phyloP scores from a whole-genome alignment of 1,284 basidiomycete genomes.

The Fomes fomentarius region DNA sequence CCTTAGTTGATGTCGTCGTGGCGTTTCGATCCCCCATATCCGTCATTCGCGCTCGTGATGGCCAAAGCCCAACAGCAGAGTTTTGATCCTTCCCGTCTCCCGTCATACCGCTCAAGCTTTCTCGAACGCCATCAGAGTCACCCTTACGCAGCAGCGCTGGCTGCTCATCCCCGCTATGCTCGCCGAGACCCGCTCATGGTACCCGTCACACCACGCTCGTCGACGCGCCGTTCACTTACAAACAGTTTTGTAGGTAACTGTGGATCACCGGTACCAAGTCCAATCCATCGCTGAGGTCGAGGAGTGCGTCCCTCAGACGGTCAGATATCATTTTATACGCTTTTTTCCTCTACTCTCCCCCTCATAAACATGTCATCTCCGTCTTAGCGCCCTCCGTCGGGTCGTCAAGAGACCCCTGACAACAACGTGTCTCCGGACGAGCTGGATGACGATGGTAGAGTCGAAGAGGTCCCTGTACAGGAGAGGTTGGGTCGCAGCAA shows the following conservation, averaged over 20 bases:
- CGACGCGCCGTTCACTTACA: not conserved
- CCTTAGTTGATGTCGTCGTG: slow-evolving; percentile 6
- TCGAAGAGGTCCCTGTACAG: not conserved
- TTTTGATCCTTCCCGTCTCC: slow-evolving; percentile 22
- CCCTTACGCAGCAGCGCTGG: slow-evolving; percentile 21
- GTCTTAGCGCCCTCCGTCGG: not conserved
- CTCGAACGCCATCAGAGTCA: slow-evolving; percentile 26
- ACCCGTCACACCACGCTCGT: slow-evolving; percentile 12
- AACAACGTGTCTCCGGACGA: not conserved
- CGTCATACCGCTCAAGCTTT: slow-evolving; percentile 24
- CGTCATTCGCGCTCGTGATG: slow-evolving; percentile 13
- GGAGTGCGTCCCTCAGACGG: not conserved
- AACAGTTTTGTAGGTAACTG: slow-evolving; percentile 3
- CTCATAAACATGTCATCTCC: not conserved
- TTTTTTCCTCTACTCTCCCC: not conserved
- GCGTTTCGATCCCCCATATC: slow-evolving; percentile 10
- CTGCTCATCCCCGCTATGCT: slow-evolving; percentile 6
- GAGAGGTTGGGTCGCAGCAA: slow-evolving; percentile 6
- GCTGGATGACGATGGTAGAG: not conserved
- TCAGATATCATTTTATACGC: too few species aligned
- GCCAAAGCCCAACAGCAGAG: not conserved
- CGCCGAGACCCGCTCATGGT: slow-evolving; percentile 24
- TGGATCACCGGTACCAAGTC: slow-evolving; percentile 7
- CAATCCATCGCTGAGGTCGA: slow-evolving; percentile 5
- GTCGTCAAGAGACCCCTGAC: not conserved